Base-by-base conservation (phyloP, 148 eudicot genomes). In the Mesembryanthemum crystallinum region DNA sequence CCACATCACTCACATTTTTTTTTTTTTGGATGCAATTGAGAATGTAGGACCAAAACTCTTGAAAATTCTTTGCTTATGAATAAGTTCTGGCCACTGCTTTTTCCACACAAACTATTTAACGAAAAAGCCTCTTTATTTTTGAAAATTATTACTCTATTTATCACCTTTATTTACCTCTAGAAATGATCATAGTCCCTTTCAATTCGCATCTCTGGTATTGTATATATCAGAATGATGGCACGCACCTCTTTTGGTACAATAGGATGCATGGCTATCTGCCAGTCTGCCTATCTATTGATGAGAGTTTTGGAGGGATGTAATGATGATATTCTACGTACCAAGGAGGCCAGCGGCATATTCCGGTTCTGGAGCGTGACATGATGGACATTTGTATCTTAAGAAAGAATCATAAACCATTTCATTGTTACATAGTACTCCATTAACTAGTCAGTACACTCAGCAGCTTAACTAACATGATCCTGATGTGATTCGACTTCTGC, bases 61-160 rank as follows among this genome's bases (percentile, higher is more conserved):
- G 47, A 32, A 43, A 35, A 45, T 28, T 57, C 10, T 30, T 63
- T 74, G 75, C 59, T 39, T 23, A 17, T 47, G 14, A 7, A 66
- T 70, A 47, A 65, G 45, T 76, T 72, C 37, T 77, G 64, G 74
- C 83, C 83, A 39, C 55, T 81, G 64, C 83, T 81, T 81, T 75
- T 81, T 18, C 14, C 57, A 24, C 64, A 20, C 11, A 15, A 6
- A 7, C 1, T 3, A 21, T 0, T 4, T 2, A 18, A 54, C 23
- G 5, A 0, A 54, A 18, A 35, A 35, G 39, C 39, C n/a, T n/a
- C n/a, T n/a, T n/a, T n/a, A n/a, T n/a, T 35, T 35, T 35, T 35
- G 39, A 35, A 35, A 35, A n/a, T n/a, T 35, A 35, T 35, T 35
- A n/a, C n/a, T n/a, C n/a, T n/a, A 35, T 35, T 35, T 35, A 6